These are phyloP conservation scores for Phlegmacium glaucopus DNA, from an alignment of 768 basidiomycete species.

Conservation along the genomic window DNA sequence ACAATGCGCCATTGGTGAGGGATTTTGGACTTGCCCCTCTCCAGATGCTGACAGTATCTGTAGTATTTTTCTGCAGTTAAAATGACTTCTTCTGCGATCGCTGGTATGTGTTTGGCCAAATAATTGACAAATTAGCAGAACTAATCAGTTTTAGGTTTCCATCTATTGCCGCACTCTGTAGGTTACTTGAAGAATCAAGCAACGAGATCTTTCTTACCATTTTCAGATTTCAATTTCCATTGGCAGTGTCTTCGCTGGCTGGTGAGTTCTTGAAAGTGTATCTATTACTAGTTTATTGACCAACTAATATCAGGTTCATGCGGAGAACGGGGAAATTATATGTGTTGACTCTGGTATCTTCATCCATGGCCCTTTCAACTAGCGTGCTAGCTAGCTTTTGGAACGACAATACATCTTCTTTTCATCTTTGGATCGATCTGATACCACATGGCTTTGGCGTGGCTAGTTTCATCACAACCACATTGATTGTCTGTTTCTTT, in stretches of 20 bases:
- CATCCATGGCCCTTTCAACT: constrained; percentile 56
- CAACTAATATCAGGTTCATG: constrained; percentile 60
- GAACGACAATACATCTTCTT: constrained; percentile 54
- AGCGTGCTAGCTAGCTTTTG: constrained; percentile 62
- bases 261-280: constrained; percentile 40
- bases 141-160: constrained; percentile 52
- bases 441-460: constrained; percentile 82
- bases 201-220: constrained; percentile 12
- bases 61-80: constrained; percentile 85
- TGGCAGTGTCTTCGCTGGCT: constrained; percentile 88
- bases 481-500: constrained; percentile 65
- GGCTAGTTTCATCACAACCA: constrained; percentile 82
- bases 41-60: not conserved
- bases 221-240: constrained; percentile 70
- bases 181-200: constrained; percentile 20
- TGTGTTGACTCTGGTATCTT: constrained; percentile 64
- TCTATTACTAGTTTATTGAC: constrained; percentile 9
- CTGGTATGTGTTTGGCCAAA: constrained; percentile 49
- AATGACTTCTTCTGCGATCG: constrained; percentile 59
- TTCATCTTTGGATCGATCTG: constrained; percentile 76
- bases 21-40: constrained; percentile 1
- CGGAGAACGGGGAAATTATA: constrained; percentile 84
- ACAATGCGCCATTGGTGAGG: constrained; percentile 79
- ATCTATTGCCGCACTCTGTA: constrained; percentile 89
- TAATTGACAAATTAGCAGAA: constrained; percentile 2